These are phyloP conservation scores for Cajanus cajan DNA, from an alignment of 306 rosid genomes.

Conservation along the genomic window DNA sequence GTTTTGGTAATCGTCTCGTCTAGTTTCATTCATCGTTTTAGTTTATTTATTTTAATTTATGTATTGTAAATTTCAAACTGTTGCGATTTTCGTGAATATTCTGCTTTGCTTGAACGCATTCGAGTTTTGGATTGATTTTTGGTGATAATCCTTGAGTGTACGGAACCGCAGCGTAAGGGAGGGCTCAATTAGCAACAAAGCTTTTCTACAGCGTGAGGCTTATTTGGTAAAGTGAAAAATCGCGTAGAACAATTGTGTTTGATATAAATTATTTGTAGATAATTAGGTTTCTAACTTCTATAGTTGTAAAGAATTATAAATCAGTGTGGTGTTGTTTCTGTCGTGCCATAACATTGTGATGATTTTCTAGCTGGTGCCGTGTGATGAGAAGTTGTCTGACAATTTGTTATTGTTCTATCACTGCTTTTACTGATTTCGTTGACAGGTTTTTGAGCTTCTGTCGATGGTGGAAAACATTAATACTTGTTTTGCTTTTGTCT, in stretches of 20 bases:
- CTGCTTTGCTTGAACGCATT: neutral
- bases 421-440: conserved; percentile 14
- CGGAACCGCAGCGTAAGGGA: neutral
- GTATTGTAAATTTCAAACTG: neutral
- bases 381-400: neutral
- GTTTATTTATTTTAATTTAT: neutral
- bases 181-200: neutral
- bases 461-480: no score
- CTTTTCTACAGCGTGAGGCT: neutral
- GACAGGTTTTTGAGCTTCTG: no score
- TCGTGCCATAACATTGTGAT: neutral
- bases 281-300: conserved; percentile 15
- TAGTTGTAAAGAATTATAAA: neutral
- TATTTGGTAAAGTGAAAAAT: neutral
- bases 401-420: neutral
- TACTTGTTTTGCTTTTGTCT: no score
- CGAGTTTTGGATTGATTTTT: neutral
- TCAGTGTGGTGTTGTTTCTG: neutral
- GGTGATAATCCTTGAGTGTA: neutral
- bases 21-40: neutral
- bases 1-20: conserved; percentile 50
- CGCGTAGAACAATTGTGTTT: neutral
- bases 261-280: neutral
- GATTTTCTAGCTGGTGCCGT: neutral
- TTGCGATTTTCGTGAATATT: neutral